Base-by-base conservation (phyloP, 768 basidiomycete species). In the Leccinum uliginosum region DNA sequence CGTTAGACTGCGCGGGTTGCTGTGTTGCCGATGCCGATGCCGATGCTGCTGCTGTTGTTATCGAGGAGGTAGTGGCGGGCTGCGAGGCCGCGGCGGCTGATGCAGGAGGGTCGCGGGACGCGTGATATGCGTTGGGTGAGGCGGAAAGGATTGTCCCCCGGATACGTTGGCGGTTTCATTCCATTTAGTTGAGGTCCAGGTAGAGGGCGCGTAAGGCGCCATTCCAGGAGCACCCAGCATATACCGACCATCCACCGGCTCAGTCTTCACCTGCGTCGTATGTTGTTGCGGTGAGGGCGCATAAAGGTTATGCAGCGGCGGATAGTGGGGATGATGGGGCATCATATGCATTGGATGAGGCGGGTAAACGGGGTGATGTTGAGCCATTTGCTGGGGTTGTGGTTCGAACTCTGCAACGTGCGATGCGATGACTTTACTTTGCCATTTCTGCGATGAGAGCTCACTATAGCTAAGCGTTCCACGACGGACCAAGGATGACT, bases 381-480 rank as follows among this genome's bases (percentile, higher is more conserved):
- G 75, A 29, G 74, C 72, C 1, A 76, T 74, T 27, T 80, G 80
- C 45, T 76, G 79, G 4, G 79, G 72, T 32, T 73, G 75, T 17
- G 82, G 74, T 69, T 91, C 90, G 70, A 97, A 98, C 63, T 98
- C 93, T 51, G 97, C 97, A 19, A 97, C 96, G 65, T 89, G 86
- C 3, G 93, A 95, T n/a, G 87, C 86, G 38, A 97, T 82, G 50
- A 99, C 86, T 72, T 97, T 97, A 67, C 80, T 81, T 72, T 98
- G 90, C 97, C 97, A 99, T 88, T 92, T 93, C 91, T 98, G 74
- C 34, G 26, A 2, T 10, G 34, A 14, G 50, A 62, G 61, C 58
- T 43, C 62, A 44, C 52, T 50, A 24, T n/a, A 47, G 24, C 24
- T 8, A n/a, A 23, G 51, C 19, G 10, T 30, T 48, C 17, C n/a